phyloP scores from a whole-genome alignment of 1,284 basidiomycete species.

The Ceratobasidium sp. region DNA sequence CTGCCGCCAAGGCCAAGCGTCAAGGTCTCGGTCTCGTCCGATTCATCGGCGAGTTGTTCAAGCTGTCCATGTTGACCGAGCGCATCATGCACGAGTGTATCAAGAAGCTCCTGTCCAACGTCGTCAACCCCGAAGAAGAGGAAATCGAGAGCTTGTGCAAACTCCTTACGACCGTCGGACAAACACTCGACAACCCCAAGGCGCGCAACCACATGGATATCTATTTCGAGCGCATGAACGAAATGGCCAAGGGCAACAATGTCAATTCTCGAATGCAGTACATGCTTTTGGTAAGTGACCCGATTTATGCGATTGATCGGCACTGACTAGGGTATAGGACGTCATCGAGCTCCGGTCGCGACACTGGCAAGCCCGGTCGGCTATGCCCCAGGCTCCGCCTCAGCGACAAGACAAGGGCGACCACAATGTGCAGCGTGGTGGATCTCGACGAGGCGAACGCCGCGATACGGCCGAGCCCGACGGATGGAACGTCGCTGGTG shows the following conservation, averaged over 20 bases:
- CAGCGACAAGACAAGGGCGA: constrained; percentile 64
- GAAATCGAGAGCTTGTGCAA: constrained; percentile 97
- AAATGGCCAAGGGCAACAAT: constrained; percentile 73
- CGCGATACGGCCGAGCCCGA: constrained; percentile 62
- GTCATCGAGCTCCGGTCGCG: constrained; percentile 86
- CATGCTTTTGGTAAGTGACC: constrained; percentile 82
- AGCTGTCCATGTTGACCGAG: constrained; percentile 92
- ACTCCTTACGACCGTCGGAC: constrained; percentile 87
- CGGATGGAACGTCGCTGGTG: constrained; percentile 85
- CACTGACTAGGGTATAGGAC: constrained; percentile 59
- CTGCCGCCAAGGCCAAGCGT: constrained; percentile 95
- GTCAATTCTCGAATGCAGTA: constrained; percentile 90
- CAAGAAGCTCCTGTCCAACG: constrained; percentile 90
- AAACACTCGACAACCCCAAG: constrained; percentile 78
- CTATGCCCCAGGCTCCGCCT: constrained; percentile 69
- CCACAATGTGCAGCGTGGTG: constrained; percentile 70
- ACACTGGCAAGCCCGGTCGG: constrained; percentile 79
- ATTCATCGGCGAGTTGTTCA: constrained; percentile 98
- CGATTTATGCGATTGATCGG: constrained; percentile 24
- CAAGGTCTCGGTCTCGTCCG: constrained; percentile 95
- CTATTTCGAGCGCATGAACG: constrained; percentile 90
- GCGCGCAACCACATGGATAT: constrained; percentile 87
- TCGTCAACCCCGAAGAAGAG: constrained; percentile 95
- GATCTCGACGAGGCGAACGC: constrained; percentile 86
- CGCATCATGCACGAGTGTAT: constrained; percentile 97